A percentile compares a stretch with the other conserved stretches of the same genome.
These are phyloP conservation scores for Dactylellina leptospora DNA, from an alignment of 2,329 filamentous ascomycete genomes.

Conservation along the genomic window DNA sequence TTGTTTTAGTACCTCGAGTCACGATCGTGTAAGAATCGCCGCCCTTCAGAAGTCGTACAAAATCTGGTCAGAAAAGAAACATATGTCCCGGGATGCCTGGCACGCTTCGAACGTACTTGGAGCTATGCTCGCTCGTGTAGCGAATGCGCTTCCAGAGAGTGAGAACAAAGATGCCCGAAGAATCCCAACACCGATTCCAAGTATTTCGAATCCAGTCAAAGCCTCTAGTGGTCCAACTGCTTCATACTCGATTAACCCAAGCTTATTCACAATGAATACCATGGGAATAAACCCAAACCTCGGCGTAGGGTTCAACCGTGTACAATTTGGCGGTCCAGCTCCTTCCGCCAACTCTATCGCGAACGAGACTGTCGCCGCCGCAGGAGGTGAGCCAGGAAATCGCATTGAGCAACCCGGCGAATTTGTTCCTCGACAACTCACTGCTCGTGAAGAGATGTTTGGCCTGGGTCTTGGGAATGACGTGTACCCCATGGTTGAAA, in stretches of 20 bases:
- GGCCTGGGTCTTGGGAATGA: constrained; percentile 28
- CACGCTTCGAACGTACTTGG: constrained; percentile 63
- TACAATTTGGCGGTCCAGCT: background rate
- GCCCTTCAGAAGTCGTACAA: constrained; percentile 61
- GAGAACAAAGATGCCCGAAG: background rate
- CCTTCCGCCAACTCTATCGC: background rate
- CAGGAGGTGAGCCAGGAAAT: constrained; percentile 6
- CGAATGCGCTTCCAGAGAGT: background rate
- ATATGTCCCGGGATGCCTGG: constrained; percentile 61
- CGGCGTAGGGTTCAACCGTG: background rate
- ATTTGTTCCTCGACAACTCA: constrained; percentile 22
- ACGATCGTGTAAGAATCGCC: no score
- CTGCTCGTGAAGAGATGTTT: constrained; percentile 15
- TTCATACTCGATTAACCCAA: background rate
- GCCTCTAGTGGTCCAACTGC: background rate
- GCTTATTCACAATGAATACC: background rate
- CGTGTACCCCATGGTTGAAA: constrained; percentile 38
- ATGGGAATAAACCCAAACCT: background rate
- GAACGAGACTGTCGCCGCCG: constrained; percentile 10
- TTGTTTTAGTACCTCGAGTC: no score
- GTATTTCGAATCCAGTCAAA: background rate
- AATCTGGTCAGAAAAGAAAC: constrained; percentile 62
- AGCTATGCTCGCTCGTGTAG: constrained; percentile 60
- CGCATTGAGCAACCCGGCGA: constrained; percentile 27
- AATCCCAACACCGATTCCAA: background rate